phyloP scores from a whole-genome alignment of 2,329 filamentous ascomycete genomes.

The Plenodomus lindquistii region DNA sequence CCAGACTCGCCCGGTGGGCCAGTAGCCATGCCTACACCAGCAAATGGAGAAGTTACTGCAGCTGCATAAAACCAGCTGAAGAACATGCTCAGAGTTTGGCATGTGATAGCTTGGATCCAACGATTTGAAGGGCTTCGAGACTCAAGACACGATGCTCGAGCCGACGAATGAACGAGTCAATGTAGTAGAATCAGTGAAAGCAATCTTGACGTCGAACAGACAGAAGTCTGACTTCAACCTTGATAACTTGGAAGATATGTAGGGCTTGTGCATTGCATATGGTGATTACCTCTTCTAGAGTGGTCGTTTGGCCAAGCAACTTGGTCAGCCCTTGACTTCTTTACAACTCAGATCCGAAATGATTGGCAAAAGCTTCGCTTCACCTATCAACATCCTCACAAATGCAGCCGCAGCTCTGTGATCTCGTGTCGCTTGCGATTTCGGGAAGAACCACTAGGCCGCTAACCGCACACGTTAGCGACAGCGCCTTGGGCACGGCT shows the following conservation, averaged over 20 bases:
- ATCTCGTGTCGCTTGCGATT: background rate
- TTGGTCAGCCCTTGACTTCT: background rate
- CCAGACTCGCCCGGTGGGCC: conserved; percentile 76
- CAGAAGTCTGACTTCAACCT: background rate
- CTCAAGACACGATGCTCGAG: background rate
- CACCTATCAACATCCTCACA: too few species aligned
- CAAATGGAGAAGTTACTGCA: conserved; percentile 30
- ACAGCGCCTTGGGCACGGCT: background rate
- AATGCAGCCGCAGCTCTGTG: background rate
- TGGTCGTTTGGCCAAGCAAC: background rate
- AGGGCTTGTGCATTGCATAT: background rate
- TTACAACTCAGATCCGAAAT: background rate
- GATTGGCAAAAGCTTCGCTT: too few species aligned
- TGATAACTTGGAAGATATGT: background rate
- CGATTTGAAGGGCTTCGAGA: background rate
- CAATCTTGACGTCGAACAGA: background rate
- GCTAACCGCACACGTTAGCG: conserved; percentile 12
- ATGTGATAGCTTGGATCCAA: background rate
- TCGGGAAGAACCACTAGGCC: conserved; percentile 17
- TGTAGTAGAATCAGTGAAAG: background rate
- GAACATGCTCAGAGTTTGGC: too few species aligned
- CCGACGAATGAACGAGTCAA: background rate
- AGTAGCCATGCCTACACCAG: conserved; percentile 58
- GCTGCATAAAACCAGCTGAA: conserved; percentile 10
- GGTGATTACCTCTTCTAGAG: background rate